Evolutionary conservation across 176 grass and related monocot genomes (phyloP), one percentile per base, ranked within the genome.

Genomic region (Triticum urartu): DNA sequence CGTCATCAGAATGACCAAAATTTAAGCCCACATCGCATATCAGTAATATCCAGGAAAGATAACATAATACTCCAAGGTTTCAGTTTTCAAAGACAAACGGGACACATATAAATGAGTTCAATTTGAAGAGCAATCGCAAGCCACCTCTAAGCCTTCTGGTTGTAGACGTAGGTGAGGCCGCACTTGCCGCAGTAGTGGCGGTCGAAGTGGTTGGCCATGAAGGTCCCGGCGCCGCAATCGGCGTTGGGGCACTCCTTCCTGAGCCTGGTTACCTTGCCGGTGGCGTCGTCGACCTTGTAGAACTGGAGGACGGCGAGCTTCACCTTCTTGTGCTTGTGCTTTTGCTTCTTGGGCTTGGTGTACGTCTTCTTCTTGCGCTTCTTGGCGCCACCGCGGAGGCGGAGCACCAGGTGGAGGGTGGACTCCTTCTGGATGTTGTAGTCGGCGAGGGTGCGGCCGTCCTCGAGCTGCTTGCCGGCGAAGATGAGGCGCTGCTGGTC

Each of bases 181-280:
- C 93, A 94, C 90, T 94, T 94, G 67, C 88, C 90, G 69, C 90
- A 94, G 90, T 94, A 90, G 74, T 94, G 93, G 68, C 90, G 93
- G 26, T 94, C 93, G 82, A 94, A 94, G 75, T 94, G 90, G 85
- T 94, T 94, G 71, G 93, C 93, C 93, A 94, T 94, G 88, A 94
- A 94, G 42, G 90, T 92, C 0, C 93, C 93, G 0, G 90, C 90
- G 18, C 90, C 93, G 69, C 93, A 94, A 21, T 94, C 90, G 8
- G 88, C 52, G 88, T 94, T 94, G 74, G 93, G 93, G 85, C 93
- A 94, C 85, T 94, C 93, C 90, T 94, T 94, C 74, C 93, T 81
- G 62, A 94, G 93, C 68, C 93, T 83, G 52, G 93, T 88, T 2
- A 94, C 93, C 90, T 94, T 94, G 56, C 90, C 93, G 33, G 79